A percentile compares a stretch with the other conserved stretches of the same genome.
These are phyloP conservation scores for Rosa persica DNA, from an alignment of 306 rosid species.

Conservation along the genomic window DNA sequence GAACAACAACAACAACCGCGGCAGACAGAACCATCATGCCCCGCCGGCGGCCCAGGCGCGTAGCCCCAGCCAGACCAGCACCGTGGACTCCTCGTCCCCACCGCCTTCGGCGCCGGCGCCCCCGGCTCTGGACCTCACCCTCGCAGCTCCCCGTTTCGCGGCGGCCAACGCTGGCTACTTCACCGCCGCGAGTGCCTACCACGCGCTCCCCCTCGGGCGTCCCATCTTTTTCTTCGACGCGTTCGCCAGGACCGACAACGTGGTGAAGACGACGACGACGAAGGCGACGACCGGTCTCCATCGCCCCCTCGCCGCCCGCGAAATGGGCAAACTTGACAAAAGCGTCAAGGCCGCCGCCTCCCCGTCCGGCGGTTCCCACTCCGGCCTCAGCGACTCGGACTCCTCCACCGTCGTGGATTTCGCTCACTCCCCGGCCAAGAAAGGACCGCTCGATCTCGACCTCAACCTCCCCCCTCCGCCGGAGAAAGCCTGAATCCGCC, in stretches of 20 bases:
- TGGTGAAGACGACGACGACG: background rate
- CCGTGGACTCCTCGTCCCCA: slow-evolving; percentile 34
- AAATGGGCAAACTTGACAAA: slow-evolving; percentile 37
- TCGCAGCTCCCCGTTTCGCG: slow-evolving; percentile 6
- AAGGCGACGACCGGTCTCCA: slow-evolving; percentile 5
- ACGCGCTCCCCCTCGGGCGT: slow-evolving; percentile 31
- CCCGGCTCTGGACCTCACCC: slow-evolving; percentile 35
- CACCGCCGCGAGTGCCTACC: slow-evolving; percentile 23
- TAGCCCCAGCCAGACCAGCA: slow-evolving; percentile 22
- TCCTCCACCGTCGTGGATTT: slow-evolving; percentile 55
- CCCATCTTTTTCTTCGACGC: slow-evolving; percentile 56
- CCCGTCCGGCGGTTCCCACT: slow-evolving; percentile 13
- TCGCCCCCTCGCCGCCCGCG: slow-evolving; percentile 19
- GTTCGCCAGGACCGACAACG: slow-evolving; percentile 41
- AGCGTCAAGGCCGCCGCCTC: background rate
- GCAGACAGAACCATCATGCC: background rate
- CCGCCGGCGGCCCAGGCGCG: background rate
- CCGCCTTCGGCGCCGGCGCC: slow-evolving; percentile 39
- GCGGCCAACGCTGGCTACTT: slow-evolving; percentile 12
- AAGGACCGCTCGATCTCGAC: slow-evolving; percentile 55
- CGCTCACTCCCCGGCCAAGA: slow-evolving; percentile 24
- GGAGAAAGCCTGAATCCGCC: slow-evolving; percentile 50
- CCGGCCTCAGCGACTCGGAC: slow-evolving; percentile 46
- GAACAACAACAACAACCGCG: slow-evolving; percentile 6
- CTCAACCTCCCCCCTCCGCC: slow-evolving; percentile 66